These are phyloP conservation scores for Hypoxylon perforatum DNA, from an alignment of 495 filamentous ascomycete species.

Conservation along the genomic window DNA sequence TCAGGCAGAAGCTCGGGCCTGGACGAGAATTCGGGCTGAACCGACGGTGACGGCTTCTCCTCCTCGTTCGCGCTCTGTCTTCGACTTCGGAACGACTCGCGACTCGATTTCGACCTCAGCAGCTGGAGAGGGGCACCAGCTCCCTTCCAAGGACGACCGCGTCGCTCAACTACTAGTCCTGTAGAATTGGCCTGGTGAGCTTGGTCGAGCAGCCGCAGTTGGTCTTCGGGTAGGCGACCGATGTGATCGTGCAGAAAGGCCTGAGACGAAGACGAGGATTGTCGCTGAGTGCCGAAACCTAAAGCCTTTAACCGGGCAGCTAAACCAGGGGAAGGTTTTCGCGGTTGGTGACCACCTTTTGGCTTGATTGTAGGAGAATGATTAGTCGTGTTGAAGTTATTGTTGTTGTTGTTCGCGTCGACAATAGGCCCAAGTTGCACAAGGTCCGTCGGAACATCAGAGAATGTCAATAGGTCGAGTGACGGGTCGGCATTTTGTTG, in stretches of 20 bases:
- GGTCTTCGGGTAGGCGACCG: constrained; percentile 79
- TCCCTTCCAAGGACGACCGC: constrained; percentile 73
- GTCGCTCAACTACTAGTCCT: constrained; percentile 63
- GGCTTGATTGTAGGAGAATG: constrained; percentile 23
- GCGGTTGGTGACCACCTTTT: constrained; percentile 47
- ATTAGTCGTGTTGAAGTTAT: constrained; percentile 20
- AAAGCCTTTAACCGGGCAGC: constrained; percentile 81
- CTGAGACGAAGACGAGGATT: constrained; percentile 53
- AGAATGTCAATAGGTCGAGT: constrained; percentile 51
- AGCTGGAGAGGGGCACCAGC: constrained; percentile 55
- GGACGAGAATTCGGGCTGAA: constrained; percentile 42
- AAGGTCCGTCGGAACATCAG: constrained; percentile 53
- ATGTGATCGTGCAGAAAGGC: constrained; percentile 59
- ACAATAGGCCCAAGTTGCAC: constrained; percentile 48
- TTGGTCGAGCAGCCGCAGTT: constrained; percentile 74
- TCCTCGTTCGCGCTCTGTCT: constrained; percentile 32
- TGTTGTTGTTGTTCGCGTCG: constrained; percentile 24
- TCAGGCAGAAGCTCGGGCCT: constrained; percentile 57
- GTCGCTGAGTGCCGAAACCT: constrained; percentile 63
- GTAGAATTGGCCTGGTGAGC: constrained; percentile 68
- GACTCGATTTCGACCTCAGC: constrained; percentile 46
- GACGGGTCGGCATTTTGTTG: constrained; percentile 43
- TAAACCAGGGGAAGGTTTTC: constrained; percentile 76
- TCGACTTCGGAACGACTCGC: constrained; percentile 44
- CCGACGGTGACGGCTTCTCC: constrained; percentile 21